Conservation (phyloP, 768 basidiomycete species). For the Lanmaoa rubissima region DNA sequence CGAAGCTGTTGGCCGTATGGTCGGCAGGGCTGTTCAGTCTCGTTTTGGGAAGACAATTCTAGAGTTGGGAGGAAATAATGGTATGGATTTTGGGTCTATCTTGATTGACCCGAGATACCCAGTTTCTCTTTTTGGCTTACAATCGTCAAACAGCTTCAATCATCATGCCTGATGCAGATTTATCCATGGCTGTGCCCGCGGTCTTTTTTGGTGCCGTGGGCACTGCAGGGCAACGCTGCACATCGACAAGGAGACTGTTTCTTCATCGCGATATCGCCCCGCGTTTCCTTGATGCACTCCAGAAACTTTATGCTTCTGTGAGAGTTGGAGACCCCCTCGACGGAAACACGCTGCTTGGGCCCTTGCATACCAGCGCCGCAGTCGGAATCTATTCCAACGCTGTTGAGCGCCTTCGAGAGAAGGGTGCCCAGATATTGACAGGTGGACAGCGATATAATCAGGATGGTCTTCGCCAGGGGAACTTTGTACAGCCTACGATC, state of each 20-base stretch:
- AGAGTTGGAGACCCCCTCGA: constrained; percentile 85
- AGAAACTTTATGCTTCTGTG: constrained; percentile 68
- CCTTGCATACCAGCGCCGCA: constrained; percentile 72
- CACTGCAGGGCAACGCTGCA: constrained; percentile 75
- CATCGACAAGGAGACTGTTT: constrained; percentile 87
- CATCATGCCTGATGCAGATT: constrained; percentile 91
- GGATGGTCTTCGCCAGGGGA: constrained; percentile 59
- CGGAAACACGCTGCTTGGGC: constrained; percentile 74
- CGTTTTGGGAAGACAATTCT: constrained; percentile 89
- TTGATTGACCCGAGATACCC: constrained; percentile 18
- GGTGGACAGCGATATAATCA: constrained; percentile 62
- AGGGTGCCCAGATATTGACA: constrained; percentile 73
- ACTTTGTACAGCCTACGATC: constrained; percentile 89
- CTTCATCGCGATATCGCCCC: constrained; percentile 79
- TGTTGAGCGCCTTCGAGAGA: constrained; percentile 56
- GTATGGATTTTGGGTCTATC: constrained; percentile 40
- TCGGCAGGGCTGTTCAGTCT: constrained; percentile 84
- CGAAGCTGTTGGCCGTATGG: constrained; percentile 80
- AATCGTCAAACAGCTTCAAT: constrained; percentile 64
- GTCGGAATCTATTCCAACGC: constrained; percentile 64
- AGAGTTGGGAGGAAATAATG: constrained; percentile 95
- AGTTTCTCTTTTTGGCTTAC: constrained; percentile 16
- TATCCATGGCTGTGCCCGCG: constrained; percentile 83
- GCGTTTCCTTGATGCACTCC: constrained; percentile 72
- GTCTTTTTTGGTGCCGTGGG: constrained; percentile 95